Conservation (phyloP, 2,329 filamentous ascomycete species). For the Chaetomium sp. region DNA sequence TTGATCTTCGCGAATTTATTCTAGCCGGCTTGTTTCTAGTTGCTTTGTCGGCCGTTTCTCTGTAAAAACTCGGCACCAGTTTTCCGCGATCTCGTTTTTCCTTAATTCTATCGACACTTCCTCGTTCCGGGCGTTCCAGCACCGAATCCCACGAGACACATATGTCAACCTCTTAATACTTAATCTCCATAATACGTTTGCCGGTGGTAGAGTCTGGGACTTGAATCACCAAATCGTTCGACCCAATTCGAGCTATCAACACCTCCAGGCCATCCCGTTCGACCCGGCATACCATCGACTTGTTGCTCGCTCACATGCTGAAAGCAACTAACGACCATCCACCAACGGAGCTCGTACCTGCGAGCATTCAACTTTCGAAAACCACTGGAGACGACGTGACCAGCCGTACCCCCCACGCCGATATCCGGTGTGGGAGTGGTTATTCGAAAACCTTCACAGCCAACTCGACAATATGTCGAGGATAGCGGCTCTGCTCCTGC, state of each 20-base stretch:
- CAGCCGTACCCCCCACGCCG: constrained; percentile 7
- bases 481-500: constrained; percentile 32
- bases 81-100: background rate
- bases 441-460: constrained; percentile 11
- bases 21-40: constrained; percentile 1
- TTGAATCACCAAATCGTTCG: constrained; percentile 7
- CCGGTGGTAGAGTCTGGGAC: constrained; percentile 24
- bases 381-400: constrained; percentile 8
- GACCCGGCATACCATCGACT: background rate
- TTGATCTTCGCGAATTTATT: background rate
- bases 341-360: background rate
- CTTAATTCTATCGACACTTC: background rate
- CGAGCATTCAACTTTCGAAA: background rate
- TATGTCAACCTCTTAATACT: constrained; percentile 25
- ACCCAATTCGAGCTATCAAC: constrained; percentile 4
- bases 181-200: constrained; percentile 25
- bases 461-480: constrained; percentile 36
- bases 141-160: constrained; percentile 1
- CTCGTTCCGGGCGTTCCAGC: background rate
- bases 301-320: constrained; percentile 8
- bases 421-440: constrained; percentile 22
- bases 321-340: constrained; percentile 9
- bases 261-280: background rate
- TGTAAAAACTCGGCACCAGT: background rate
- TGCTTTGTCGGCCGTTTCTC: constrained; percentile 8